These are phyloP conservation scores for Balamuthia mandrillaris DNA, from an alignment of 208 protist genomes.

Conservation along the genomic window DNA sequence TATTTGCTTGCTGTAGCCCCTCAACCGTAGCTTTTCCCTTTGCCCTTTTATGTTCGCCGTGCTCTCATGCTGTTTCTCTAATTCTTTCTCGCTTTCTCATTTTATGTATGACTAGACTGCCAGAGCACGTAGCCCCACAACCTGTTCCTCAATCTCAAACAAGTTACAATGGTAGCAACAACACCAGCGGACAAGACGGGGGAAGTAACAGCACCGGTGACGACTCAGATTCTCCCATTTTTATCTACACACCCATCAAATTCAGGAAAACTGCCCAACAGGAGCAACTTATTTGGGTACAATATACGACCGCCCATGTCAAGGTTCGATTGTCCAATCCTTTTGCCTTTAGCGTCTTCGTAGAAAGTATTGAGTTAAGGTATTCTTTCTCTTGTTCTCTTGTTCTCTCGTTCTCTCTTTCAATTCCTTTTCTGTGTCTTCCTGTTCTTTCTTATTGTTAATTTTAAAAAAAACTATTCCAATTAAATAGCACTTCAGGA, in stretches of 20 bases:
- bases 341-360: neutral
- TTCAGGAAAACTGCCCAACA: neutral
- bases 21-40: neutral
- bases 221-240: neutral
- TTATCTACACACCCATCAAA: neutral
- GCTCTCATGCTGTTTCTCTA: neutral
- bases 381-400: too few relatives aligned
- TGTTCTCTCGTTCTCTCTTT: neutral
- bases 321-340: conserved; percentile 16
- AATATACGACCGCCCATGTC: neutral
- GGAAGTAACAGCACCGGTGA: neutral
- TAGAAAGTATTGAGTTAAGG: too few relatives aligned
- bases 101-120: neutral
- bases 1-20: neutral
- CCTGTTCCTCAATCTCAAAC: neutral
- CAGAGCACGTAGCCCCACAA: neutral
- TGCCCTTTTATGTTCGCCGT: neutral
- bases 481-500: too few relatives aligned
- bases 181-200: neutral
- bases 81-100: neutral
- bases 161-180: neutral
- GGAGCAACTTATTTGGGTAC: neutral
- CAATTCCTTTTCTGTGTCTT: neutral
- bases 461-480: neutral
- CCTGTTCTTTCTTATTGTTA: neutral